Evolutionary conservation across 2,329 filamentous ascomycete genomes (phyloP), one percentile per base, ranked within the genome.

Genomic region (Ilyonectria destructans): DNA sequence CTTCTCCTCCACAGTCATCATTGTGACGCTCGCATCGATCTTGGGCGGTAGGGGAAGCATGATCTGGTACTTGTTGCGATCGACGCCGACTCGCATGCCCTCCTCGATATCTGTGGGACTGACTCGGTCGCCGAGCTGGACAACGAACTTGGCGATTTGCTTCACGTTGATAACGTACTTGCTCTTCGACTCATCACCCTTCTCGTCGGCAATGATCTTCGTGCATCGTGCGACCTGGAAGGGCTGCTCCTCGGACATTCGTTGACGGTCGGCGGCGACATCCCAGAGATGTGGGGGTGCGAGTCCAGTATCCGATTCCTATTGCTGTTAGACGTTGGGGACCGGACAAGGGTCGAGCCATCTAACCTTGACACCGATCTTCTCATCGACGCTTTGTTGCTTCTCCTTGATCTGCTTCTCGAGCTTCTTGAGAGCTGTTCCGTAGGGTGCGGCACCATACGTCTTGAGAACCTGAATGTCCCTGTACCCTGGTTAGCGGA

Each of bases 81-180:
- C 96, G 80, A 99, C 96, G 83, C 95, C 96, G 69, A 99, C 96
- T 75, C 96, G 91, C 96, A 99, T 99, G 72, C 96, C 96, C 83
- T 99, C 96, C 80, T 99, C 96, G 78, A 99, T 99, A 90, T 99
- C 96, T 75, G 96, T 98, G 57, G 96, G 96, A 79, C 93, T 97
- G 75, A 99, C 96, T 72, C 96, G 92, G 80, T 99, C 96, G 76
- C 96, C 96, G 59, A 99, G 90, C 83, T 98, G 96, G 73, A 99
- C 96, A 58, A 99, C 96, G 78, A 99, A 99, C 85, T 99, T 99
- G 79, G 96, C 96, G 78, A 99, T 99, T 84, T 99, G 96, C 88
- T 99, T 99, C 76, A 99, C 96, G 84, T 99, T 99, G 89, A 99
- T 99, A 78, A 99, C 95, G 86, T 99, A 99, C 91, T 98, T 99